These are phyloP conservation scores for Pseudogymnoascus sp. DNA, from an alignment of 2,329 filamentous ascomycete genomes.

Conservation along the genomic window DNA sequence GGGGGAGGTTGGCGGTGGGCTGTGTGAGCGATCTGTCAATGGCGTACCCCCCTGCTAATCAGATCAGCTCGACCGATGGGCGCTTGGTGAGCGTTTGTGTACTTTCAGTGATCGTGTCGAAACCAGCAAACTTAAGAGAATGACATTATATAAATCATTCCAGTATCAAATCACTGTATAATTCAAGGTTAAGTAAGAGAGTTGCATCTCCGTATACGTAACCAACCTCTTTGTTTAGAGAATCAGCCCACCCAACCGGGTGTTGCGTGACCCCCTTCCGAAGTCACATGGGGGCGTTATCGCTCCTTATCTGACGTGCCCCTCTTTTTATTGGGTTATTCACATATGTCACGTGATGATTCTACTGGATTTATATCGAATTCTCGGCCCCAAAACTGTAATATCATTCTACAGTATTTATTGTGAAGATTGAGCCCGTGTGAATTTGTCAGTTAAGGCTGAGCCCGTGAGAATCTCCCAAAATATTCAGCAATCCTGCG, in stretches of 20 bases:
- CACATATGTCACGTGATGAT: neutral
- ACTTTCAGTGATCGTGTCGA: neutral
- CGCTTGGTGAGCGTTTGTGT: neutral
- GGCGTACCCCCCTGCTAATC: constrained; percentile 4
- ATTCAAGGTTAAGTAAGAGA: neutral
- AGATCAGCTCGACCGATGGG: neutral
- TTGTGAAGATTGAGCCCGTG: neutral
- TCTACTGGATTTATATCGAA: neutral
- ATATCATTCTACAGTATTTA: neutral
- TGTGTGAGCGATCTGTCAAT: constrained; percentile 2
- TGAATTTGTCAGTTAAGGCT: no score
- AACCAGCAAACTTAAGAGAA: neutral
- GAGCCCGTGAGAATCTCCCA: no score
- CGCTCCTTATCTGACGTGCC: neutral
- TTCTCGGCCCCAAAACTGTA: neutral
- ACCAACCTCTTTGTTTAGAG: neutral
- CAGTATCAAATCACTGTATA: neutral
- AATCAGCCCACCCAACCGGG: constrained; percentile 2
- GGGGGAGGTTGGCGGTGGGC: neutral
- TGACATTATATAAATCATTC: neutral
- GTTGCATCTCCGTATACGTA: constrained; percentile 1
- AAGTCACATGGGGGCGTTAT: constrained; percentile 1
- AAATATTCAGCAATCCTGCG: no score
- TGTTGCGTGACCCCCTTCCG: neutral
- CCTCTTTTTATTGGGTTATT: neutral